Conservation (phyloP, 2,329 filamentous ascomycete genomes). For the Hymenoscyphus fructigenus region DNA sequence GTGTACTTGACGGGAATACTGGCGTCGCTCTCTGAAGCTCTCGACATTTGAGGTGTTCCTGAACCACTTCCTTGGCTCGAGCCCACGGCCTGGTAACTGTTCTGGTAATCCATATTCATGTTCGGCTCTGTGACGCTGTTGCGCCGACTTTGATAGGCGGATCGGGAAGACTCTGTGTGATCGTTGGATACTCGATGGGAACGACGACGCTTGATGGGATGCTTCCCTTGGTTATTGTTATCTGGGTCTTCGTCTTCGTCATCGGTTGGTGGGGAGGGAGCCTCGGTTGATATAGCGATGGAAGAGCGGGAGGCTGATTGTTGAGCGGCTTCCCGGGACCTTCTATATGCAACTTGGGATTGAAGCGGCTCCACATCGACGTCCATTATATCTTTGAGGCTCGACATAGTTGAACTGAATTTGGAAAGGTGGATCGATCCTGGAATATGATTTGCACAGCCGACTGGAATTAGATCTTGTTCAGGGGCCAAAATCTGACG, state of each 20-base stretch:
- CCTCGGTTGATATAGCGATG: constrained; percentile 26
- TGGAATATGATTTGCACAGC: constrained; percentile 34
- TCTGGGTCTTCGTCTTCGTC: constrained; percentile 13
- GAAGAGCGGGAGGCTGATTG: constrained; percentile 30
- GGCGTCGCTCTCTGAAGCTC: constrained; percentile 27
- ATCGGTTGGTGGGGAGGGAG: constrained; percentile 25
- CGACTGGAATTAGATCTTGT: constrained; percentile 33
- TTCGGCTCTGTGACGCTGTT: constrained; percentile 29
- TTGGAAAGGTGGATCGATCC: constrained; percentile 30
- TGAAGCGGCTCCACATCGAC: constrained; percentile 38
- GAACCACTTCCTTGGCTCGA: constrained; percentile 28
- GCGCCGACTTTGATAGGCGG: constrained; percentile 24
- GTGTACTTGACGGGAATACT: constrained; percentile 38
- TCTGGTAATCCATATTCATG: constrained; percentile 29
- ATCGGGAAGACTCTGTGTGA: constrained; percentile 22
- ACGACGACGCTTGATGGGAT: constrained; percentile 30
- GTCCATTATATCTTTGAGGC: constrained; percentile 39
- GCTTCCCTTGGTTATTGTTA: constrained; percentile 24
- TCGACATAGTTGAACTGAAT: constrained; percentile 35
- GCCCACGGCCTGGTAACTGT: constrained; percentile 25
- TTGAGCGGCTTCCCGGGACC: constrained; percentile 33
- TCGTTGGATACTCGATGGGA: constrained; percentile 31
- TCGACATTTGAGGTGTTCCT: constrained; percentile 29
- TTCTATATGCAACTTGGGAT: constrained; percentile 36
- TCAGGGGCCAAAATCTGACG: constrained; percentile 29